These are phyloP conservation scores for Podila clonocystis DNA, from an alignment of 192 early-diverging fungal species.

Conservation along the genomic window DNA sequence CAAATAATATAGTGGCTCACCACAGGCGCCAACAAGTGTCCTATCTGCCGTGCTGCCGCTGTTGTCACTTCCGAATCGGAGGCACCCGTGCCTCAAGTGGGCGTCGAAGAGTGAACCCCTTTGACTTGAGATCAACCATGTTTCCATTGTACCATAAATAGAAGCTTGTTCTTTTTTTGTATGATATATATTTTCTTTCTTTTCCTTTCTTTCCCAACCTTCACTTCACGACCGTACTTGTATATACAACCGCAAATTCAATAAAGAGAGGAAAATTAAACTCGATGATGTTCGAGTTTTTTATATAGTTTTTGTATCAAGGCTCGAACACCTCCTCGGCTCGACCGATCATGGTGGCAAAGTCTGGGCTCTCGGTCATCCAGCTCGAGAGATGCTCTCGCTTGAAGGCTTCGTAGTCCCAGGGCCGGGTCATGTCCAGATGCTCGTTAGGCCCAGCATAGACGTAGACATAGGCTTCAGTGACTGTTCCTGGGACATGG, in stretches of 20 bases:
- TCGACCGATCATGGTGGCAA: slow-evolving; percentile 18
- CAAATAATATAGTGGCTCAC: slow-evolving; percentile 54
- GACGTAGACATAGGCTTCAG: slow-evolving; percentile 17
- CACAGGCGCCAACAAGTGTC: slow-evolving; percentile 65
- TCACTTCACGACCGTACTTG: background rate
- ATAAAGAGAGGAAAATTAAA: background rate
- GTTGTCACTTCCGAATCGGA: slow-evolving; percentile 32
- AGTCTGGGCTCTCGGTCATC: slow-evolving; percentile 12
- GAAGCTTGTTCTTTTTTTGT: background rate
- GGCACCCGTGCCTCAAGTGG: background rate
- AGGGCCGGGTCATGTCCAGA: slow-evolving; percentile 11
- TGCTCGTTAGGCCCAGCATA: slow-evolving; percentile 22
- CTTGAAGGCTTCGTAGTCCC: slow-evolving; percentile 33
- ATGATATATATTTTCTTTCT: background rate
- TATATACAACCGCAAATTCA: background rate
- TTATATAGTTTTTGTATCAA: no score
- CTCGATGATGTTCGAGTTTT: background rate
- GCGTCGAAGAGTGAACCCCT: background rate
- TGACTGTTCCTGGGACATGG: background rate
- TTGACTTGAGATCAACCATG: background rate
- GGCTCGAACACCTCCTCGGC: background rate
- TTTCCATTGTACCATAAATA: background rate
- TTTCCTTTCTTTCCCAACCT: background rate
- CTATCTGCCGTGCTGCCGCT: slow-evolving; percentile 61
- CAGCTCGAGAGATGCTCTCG: slow-evolving; percentile 17